Conservation (phyloP, 2,329 filamentous ascomycete genomes). For the Orbilia javanica region DNA sequence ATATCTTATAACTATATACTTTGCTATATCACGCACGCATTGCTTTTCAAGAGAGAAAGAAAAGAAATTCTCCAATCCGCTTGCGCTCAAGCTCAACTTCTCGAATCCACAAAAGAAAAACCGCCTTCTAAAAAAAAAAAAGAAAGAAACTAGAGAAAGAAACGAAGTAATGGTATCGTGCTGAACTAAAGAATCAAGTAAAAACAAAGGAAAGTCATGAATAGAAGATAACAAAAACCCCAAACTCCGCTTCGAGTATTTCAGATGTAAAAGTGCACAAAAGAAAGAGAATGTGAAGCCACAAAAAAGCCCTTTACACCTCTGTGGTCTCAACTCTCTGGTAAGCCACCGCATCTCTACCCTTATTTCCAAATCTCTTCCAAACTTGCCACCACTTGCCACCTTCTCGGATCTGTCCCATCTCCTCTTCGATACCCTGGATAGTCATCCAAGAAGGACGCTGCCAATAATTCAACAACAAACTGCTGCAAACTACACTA, state of each 20-base stretch:
- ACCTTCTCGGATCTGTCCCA: conserved; percentile 63
- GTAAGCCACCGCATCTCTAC: conserved; percentile 29
- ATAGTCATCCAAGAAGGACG: conserved; percentile 89
- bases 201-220: conserved; percentile 4
- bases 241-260: conserved; percentile 18
- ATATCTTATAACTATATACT: neutral
- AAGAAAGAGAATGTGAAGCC: neutral
- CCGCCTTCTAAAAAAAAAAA: conserved; percentile 63
- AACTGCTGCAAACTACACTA: conserved; percentile 84
- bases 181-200: conserved; percentile 9
- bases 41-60: neutral
- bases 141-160: neutral
- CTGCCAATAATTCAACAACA: conserved; percentile 88
- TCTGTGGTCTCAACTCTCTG: conserved; percentile 46
- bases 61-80: neutral
- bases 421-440: conserved; percentile 73
- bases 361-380: conserved; percentile 28
- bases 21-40: neutral
- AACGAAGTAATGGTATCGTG: conserved; percentile 18
- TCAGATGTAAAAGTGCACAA: neutral
- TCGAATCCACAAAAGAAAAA: conserved; percentile 64
- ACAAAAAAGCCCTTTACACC: conserved; percentile 28
- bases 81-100: neutral
- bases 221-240: neutral
- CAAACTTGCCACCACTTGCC: conserved; percentile 58